Evolutionary conservation across 2,329 filamentous ascomycete genomes (phyloP), one percentile per base, ranked within the genome.

Genomic region (Huntiella moniliformis): DNA sequence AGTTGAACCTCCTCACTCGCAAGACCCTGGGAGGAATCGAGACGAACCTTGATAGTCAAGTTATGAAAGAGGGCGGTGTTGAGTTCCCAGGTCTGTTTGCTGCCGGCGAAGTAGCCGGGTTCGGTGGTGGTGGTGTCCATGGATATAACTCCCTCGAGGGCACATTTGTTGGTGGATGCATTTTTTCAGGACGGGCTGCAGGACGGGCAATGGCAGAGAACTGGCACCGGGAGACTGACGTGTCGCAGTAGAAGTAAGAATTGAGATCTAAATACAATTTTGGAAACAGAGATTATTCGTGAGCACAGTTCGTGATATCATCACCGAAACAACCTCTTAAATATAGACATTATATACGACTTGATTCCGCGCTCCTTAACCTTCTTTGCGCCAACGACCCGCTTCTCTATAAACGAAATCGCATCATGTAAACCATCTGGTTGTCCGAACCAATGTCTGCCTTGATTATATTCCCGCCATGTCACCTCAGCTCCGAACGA

Each of bases 131-230:
- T 2, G 73, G 74, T 12, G 69, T 77, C 1, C 74, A 77, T 52
- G 74, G 73, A 0, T 77, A 77, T 53, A 74, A 63, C 52, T 70
- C 73, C 1, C 66, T 77, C 33, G 73, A 77, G 56, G 73, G 74
- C 1, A 77, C 73, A 0, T 77, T 77, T 53, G 53, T 77, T 3
- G 73, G 73, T 11, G 73, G 73, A 0, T 77, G 73, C 49, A 75
- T 77, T 52, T 77, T 77, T 52, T 76, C 73, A 0, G 73, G 74
- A 0, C 59, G 72, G 4, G 67, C 67, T 0, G 73, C 73, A 0
- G 73, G 73, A 0, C 60, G 66, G 7, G 71, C 66, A 0, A 68
- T 77, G 52, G 70, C 66, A 0, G 64, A 67, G 3, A 69, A 74
- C 51, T 12, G 33, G 12, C 22, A 32, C 39, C 22, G 7, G 10